A percentile compares a stretch with the other conserved stretches of the same genome.
Evolutionary conservation across 139 green algal species (phyloP).

Genomic region (Parachlorella kessleri): DNA sequence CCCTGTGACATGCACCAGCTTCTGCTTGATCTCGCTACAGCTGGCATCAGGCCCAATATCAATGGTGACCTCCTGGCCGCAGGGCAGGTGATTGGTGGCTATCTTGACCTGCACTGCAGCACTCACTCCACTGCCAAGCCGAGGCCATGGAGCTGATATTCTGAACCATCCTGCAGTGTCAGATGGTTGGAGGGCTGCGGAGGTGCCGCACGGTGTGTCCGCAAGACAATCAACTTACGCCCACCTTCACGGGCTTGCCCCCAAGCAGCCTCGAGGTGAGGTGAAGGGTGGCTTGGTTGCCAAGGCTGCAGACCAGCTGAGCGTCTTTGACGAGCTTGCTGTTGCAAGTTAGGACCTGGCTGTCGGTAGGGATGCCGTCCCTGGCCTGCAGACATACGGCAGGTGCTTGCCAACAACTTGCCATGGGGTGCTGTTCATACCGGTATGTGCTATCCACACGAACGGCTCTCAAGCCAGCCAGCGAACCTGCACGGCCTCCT

Average conservation of each 20-base stretch:
- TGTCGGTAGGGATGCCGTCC: slow-evolving; percentile 28
- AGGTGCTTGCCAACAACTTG: slow-evolving; percentile 18
- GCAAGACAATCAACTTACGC: background rate
- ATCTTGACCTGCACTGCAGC: slow-evolving; percentile 49
- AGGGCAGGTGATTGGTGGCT: slow-evolving; percentile 61
- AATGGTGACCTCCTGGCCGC: slow-evolving; percentile 56
- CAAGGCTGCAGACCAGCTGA: slow-evolving; percentile 13
- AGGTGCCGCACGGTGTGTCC: background rate
- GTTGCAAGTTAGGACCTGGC: slow-evolving; percentile 46
- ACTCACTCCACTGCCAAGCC: background rate
- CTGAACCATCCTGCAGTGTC: background rate
- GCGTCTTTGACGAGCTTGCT: slow-evolving; percentile 34
- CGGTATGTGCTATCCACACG: background rate
- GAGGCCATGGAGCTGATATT: background rate
- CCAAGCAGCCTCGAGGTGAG: slow-evolving; percentile 23
- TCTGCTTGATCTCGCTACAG: slow-evolving; percentile 48
- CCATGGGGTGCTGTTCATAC: background rate
- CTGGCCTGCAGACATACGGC: slow-evolving; percentile 25
- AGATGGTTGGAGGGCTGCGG: background rate
- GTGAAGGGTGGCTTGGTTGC: slow-evolving; percentile 17
- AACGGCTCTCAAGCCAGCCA: background rate
- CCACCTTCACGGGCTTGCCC: slow-evolving; percentile 39
- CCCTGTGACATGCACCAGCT: slow-evolving; percentile 50
- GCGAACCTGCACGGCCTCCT: slow-evolving; percentile 53
- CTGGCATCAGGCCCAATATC: slow-evolving; percentile 46